A percentile compares a stretch with the other conserved stretches of the same genome.
Conservation (phyloP, 805 yeast species). For the Candida xiaguanensis region DNA sequence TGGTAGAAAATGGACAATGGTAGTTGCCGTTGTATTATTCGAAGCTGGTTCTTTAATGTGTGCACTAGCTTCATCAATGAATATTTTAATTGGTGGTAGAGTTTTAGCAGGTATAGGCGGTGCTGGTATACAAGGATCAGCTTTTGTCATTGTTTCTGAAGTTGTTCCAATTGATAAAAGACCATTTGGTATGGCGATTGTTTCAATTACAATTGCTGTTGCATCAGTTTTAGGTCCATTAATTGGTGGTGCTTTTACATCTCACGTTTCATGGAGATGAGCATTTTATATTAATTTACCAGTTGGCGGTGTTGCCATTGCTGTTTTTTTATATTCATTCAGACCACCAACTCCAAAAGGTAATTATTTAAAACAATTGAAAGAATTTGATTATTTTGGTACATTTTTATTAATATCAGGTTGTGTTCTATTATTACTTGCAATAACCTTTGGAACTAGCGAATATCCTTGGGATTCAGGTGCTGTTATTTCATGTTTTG, state of each 20-base stretch:
- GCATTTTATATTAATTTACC: constrained; percentile 47
- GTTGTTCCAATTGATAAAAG: constrained; percentile 51
- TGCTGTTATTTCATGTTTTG: constrained; percentile 31
- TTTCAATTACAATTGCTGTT: constrained; percentile 46
- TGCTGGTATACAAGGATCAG: constrained; percentile 51
- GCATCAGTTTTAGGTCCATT: constrained; percentile 56
- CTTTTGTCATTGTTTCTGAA: constrained; percentile 53
- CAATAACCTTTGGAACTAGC: constrained; percentile 52
- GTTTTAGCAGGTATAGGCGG: constrained; percentile 59
- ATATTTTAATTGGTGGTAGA: constrained; percentile 42
- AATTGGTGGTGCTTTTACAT: constrained; percentile 47
- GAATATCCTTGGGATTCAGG: constrained; percentile 51
- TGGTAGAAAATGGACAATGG: constrained; percentile 30
- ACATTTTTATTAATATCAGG: constrained; percentile 46
- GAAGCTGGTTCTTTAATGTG: constrained; percentile 30
- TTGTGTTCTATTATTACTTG: constrained; percentile 49
- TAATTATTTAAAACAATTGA: constrained; percentile 33
- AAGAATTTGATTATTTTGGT: constrained; percentile 52
- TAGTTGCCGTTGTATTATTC: constrained; percentile 21
- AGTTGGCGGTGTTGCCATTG: constrained; percentile 34
- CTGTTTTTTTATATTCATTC: constrained; percentile 30
- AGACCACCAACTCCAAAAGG: constrained; percentile 45
- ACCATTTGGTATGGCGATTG: constrained; percentile 51
- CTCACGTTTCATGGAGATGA: constrained; percentile 55
- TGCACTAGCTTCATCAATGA: constrained; percentile 33